Conservation (phyloP, 2,329 filamentous ascomycete genomes). For the Stagonosporopsis vannaccii region DNA sequence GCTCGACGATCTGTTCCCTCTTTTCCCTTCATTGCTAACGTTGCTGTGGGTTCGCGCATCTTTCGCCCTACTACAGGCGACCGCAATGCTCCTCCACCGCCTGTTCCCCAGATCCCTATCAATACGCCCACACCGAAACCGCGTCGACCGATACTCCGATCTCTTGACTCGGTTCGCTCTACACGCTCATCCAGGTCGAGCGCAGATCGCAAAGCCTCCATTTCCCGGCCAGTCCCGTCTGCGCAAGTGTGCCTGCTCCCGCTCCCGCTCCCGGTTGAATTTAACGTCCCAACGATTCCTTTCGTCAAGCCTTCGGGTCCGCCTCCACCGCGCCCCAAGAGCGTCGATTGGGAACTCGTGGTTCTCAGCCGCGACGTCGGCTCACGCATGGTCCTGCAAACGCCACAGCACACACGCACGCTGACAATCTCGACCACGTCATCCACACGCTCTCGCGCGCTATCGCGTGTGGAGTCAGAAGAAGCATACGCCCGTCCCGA, state of each 20-base stretch:
- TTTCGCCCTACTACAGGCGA: conserved; percentile 10
- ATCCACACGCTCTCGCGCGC: conserved; percentile 2
- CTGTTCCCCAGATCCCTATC: conserved; percentile 24
- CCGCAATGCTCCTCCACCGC: conserved; percentile 21
- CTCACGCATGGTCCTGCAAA: conserved; percentile 23
- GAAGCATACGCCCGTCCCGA: conserved; percentile 23
- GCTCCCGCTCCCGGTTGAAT: not conserved
- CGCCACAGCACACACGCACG: conserved; percentile 12
- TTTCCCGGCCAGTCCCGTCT: conserved; percentile 24
- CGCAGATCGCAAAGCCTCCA: conserved; percentile 7
- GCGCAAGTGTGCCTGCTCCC: not conserved
- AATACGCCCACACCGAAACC: conserved; percentile 3
- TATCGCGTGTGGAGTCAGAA: conserved; percentile 8
- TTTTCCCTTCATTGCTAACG: not conserved
- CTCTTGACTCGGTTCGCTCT: conserved; percentile 3
- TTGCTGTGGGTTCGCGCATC: conserved; percentile 23
- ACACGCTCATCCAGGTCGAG: conserved; percentile 10
- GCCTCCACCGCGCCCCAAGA: conserved; percentile 23
- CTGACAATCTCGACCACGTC: conserved; percentile 15
- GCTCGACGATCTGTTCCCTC: not conserved
- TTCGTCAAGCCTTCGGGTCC: conserved; percentile 24
- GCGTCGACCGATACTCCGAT: conserved; percentile 2
- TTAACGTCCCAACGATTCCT: conserved; percentile 5
- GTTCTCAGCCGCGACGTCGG: conserved; percentile 24
- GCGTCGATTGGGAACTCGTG: conserved; percentile 24